Evolutionary conservation across 2,329 filamentous ascomycete genomes (phyloP).

Genomic region (Blumeriella jaapii): DNA sequence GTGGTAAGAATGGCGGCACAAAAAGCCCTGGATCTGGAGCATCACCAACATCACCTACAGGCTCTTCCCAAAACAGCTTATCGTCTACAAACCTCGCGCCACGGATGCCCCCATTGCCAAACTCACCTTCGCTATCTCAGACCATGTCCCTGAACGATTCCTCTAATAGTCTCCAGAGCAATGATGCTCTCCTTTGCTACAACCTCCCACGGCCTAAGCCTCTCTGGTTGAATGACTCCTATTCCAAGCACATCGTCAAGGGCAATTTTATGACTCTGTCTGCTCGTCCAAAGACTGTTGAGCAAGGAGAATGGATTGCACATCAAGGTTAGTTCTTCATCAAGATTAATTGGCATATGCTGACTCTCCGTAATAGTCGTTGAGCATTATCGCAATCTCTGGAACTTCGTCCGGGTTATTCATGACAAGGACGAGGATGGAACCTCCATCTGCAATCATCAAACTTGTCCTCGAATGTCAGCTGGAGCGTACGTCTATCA

Average conservation of each 20-base stretch:
- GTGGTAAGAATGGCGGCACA: slow-evolving; percentile 38
- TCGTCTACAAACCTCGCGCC: slow-evolving; percentile 42
- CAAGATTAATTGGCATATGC: slow-evolving; percentile 10
- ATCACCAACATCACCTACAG: slow-evolving; percentile 36
- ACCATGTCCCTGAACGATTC: slow-evolving; percentile 58
- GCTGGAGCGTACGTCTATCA: slow-evolving; percentile 66
- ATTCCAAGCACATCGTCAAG: slow-evolving; percentile 82
- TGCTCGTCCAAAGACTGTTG: slow-evolving; percentile 83
- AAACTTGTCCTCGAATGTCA: slow-evolving; percentile 82
- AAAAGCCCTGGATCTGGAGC: slow-evolving; percentile 40
- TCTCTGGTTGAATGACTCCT: slow-evolving; percentile 62
- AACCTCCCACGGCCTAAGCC: slow-evolving; percentile 57
- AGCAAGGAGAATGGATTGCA: slow-evolving; percentile 90
- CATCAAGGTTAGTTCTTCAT: slow-evolving; percentile 61
- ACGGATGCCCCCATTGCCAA: slow-evolving; percentile 49
- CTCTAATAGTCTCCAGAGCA: slow-evolving; percentile 12
- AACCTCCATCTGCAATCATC: slow-evolving; percentile 69
- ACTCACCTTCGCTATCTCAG: slow-evolving; percentile 51
- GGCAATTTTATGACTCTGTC: slow-evolving; percentile 96
- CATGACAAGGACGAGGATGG: slow-evolving; percentile 76
- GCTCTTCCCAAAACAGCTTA: slow-evolving; percentile 36
- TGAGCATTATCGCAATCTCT: slow-evolving; percentile 81
- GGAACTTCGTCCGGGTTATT: slow-evolving; percentile 80
- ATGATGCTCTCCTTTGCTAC: slow-evolving; percentile 45
- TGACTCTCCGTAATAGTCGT: slow-evolving; percentile 49